Evolutionary conservation across 805 yeast genomes (phyloP).

Genomic region (Metschnikowia matae): DNA sequence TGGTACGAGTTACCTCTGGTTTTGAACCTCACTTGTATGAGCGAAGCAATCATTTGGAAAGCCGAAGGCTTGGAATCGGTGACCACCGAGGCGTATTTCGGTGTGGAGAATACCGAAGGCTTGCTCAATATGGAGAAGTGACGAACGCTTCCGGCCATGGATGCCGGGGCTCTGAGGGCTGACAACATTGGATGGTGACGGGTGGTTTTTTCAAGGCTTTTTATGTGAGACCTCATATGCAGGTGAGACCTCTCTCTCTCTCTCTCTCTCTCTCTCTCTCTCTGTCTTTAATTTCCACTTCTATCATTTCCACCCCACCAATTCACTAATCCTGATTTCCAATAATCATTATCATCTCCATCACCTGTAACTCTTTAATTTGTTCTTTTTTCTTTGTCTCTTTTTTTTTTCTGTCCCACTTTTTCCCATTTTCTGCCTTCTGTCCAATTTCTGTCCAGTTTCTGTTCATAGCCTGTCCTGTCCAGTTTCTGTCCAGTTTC

Average conservation of each 20-base stretch:
- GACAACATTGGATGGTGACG: slow-evolving; percentile 1
- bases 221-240: not conserved
- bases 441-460: no score
- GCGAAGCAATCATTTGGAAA: slow-evolving; percentile 29
- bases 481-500: no score
- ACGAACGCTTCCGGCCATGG: slow-evolving; percentile 6
- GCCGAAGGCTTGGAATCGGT: slow-evolving; percentile 5
- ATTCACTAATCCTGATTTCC: no score
- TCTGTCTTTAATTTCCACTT: no score
- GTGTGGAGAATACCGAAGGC: slow-evolving; percentile 3
- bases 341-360: no score
- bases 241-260: not conserved
- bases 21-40: slow-evolving; percentile 65
- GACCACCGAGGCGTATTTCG: slow-evolving; percentile 3
- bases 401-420: no score
- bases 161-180: not conserved
- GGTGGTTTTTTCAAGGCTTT: not conserved
- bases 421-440: no score
- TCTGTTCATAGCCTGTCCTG: no score
- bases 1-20: slow-evolving; percentile 93
- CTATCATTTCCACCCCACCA: no score
- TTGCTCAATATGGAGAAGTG: slow-evolving; percentile 14
- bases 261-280: no score
- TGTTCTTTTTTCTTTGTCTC: fast-evolving
- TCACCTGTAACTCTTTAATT: no score